phyloP scores from a whole-genome alignment of 2,329 filamentous ascomycete species.

The Zymoseptoria brevis region DNA sequence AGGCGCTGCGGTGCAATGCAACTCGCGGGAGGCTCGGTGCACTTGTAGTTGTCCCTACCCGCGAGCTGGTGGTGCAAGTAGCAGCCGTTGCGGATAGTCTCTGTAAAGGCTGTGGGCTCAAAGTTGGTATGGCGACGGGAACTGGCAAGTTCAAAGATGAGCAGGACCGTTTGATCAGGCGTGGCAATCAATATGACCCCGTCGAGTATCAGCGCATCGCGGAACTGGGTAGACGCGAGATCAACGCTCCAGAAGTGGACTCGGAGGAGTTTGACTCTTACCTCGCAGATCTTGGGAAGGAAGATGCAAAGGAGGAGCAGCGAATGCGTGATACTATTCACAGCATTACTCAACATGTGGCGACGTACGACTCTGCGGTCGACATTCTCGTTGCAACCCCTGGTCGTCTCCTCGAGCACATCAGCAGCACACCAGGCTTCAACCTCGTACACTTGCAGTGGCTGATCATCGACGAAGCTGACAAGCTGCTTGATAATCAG shows the following conservation, averaged over 20 bases:
- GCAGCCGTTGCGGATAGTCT: slow-evolving; percentile 66
- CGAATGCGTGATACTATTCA: slow-evolving; percentile 32
- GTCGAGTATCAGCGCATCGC: slow-evolving; percentile 43
- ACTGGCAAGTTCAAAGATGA: slow-evolving; percentile 65
- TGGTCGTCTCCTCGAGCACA: slow-evolving; percentile 83
- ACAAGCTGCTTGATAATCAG: slow-evolving; percentile 74
- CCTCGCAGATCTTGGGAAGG: slow-evolving; percentile 13
- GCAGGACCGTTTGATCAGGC: slow-evolving; percentile 53
- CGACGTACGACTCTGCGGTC: slow-evolving; percentile 60
- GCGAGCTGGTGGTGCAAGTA: slow-evolving; percentile 67
- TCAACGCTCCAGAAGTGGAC: slow-evolving; percentile 31
- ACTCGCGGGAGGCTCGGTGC: slow-evolving; percentile 62
- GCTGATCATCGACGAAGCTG: slow-evolving; percentile 89
- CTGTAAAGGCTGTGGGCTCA: slow-evolving; percentile 62
- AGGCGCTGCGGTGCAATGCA: slow-evolving; percentile 55
- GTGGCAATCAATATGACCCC: slow-evolving; percentile 55
- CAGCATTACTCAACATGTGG: slow-evolving; percentile 54
- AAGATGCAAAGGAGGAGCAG: slow-evolving; percentile 17
- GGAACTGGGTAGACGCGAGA: slow-evolving; percentile 30
- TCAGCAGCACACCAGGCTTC: slow-evolving; percentile 77
- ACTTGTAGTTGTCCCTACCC: slow-evolving; percentile 79
- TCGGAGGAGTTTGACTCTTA: slow-evolving; percentile 27
- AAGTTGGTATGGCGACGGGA: slow-evolving; percentile 74
- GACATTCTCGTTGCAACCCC: slow-evolving; percentile 89
- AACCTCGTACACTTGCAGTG: slow-evolving; percentile 69